Evolutionary conservation across 805 yeast genomes (phyloP).

Genomic region (Ogataea trehaloabstinens): DNA sequence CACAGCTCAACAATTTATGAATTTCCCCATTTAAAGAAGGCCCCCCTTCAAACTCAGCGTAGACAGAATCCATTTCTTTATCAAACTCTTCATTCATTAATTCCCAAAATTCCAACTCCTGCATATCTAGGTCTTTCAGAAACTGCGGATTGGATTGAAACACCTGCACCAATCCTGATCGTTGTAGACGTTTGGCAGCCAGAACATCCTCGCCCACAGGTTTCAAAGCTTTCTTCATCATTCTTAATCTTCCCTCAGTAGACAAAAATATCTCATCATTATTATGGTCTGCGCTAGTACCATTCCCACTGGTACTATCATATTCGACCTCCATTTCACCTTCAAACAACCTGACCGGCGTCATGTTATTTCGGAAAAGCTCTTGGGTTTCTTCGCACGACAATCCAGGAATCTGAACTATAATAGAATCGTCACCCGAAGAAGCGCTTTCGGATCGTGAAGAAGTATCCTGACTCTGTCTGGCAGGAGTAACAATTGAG

Average conservation of each 20-base stretch:
- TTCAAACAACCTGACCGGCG: slow-evolving; percentile 5
- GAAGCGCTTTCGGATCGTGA: not conserved
- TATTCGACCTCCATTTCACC: slow-evolving; percentile 11
- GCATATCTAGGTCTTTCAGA: slow-evolving; percentile 24
- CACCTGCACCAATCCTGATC: slow-evolving; percentile 24
- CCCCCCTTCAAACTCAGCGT: slow-evolving; percentile 6
- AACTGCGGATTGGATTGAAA: slow-evolving; percentile 29
- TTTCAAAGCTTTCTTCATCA: slow-evolving; percentile 27
- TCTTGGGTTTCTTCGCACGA: slow-evolving; percentile 12
- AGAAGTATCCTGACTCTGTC: not conserved
- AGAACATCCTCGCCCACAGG: slow-evolving; percentile 26
- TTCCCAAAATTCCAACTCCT: slow-evolving; percentile 33
- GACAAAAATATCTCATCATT: slow-evolving; percentile 15
- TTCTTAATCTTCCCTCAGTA: slow-evolving; percentile 23
- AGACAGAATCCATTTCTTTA: slow-evolving; percentile 21
- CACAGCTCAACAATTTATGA: not conserved
- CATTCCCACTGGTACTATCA: slow-evolving; percentile 11
- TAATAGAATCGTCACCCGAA: slow-evolving; percentile 2
- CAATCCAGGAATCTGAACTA: slow-evolving; percentile 15
- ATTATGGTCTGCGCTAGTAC: not conserved
- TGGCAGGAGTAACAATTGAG: not conserved
- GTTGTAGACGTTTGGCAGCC: slow-evolving; percentile 19
- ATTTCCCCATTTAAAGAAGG: not conserved
- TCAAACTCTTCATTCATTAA: slow-evolving; percentile 33
- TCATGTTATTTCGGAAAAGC: slow-evolving; percentile 1